Percentiles rank a stretch among this genome's conserved stretches.
Conservation (phyloP, 805 yeast species). For the Yarrowia phangngaensis region DNA sequence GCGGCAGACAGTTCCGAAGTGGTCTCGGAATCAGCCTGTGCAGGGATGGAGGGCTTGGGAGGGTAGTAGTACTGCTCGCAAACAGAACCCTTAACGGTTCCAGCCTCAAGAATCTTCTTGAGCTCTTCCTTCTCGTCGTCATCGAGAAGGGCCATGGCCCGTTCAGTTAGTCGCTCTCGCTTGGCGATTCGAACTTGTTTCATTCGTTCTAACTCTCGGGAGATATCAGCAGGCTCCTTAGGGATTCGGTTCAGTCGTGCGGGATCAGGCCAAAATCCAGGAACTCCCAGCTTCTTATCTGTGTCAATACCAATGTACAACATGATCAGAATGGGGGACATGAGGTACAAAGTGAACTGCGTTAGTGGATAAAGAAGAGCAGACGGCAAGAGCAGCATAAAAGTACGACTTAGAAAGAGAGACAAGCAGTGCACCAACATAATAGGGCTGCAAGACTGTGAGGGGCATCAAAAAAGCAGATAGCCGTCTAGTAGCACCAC, state of each 20-base stretch:
- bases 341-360: conserved; percentile 61
- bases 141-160: conserved; percentile 55
- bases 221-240: conserved; percentile 85
- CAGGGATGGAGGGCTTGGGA: conserved; percentile 15
- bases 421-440: no score
- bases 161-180: conserved; percentile 67
- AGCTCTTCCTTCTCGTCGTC: conserved; percentile 32
- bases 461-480: no score
- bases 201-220: conserved; percentile 86
- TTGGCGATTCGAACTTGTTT: conserved; percentile 69
- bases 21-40: conserved; percentile 18
- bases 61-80: conserved; percentile 23
- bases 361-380: no score
- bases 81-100: conserved; percentile 25
- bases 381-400: no score
- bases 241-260: conserved; percentile 86
- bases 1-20: conserved; percentile 14
- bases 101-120: conserved; percentile 18
- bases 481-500: no score
- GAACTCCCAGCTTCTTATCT: conserved; percentile 80
- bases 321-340: conserved; percentile 89
- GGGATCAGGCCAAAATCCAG: conserved; percentile 98
- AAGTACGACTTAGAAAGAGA: no score
- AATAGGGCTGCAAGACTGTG: no score
- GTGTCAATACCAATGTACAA: conserved; percentile 88